Evolutionary conservation across 2,329 filamentous ascomycete species (phyloP), one percentile per base, ranked within the genome.

Genomic region (Coniochaeta sp.): DNA sequence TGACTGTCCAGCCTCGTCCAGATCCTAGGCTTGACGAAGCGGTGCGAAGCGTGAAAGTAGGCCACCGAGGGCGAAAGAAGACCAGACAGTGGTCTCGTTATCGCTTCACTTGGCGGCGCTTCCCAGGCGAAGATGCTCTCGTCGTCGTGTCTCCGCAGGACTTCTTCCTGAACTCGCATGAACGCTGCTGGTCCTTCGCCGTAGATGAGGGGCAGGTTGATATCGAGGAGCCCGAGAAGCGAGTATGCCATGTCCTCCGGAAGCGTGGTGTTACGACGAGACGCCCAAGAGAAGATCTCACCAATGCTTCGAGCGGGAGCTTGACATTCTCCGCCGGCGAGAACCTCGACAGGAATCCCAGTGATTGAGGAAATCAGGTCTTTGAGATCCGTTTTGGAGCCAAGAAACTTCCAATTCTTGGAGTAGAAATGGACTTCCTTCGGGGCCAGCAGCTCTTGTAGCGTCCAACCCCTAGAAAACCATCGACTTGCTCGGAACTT

Each of bases 151-250:
- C 22, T 52, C 26, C 24, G 4, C 47, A 52, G 47, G 8, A 52
- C 24, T 14, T 52, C 47, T n/a, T 52, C 47, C n/a, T 52, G 47
- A n/a, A 52, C 47, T 3, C 47, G 22, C 10, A 30, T 52, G 24
- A 52, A 52, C 3, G 47, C 47, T 17, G 14, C 5, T n/a, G 22
- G 16, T 19, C 32, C 32, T 14, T 69, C 67, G 2, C 67, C 67
- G 34, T 71, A 70, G 1, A 71, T 28, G 3, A 68, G 55, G 0
- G 69, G 66, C 66, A 70, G 67, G 57, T 68, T 67, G 36, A 71
- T 64, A 12, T 65, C 64, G 14, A 69, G 66, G 16, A 71, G 64
- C 0, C 69, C 69, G 1, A 71, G 61, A 0, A 71, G 62, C 24
- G 68, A 66, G 50, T 69, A 71, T 2, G 68, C 68, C 24, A 65